A percentile compares a stretch with the other conserved stretches of the same genome.
Evolutionary conservation across 2,329 filamentous ascomycete genomes (phyloP).

Genomic region (Colletotrichum australisinense): DNA sequence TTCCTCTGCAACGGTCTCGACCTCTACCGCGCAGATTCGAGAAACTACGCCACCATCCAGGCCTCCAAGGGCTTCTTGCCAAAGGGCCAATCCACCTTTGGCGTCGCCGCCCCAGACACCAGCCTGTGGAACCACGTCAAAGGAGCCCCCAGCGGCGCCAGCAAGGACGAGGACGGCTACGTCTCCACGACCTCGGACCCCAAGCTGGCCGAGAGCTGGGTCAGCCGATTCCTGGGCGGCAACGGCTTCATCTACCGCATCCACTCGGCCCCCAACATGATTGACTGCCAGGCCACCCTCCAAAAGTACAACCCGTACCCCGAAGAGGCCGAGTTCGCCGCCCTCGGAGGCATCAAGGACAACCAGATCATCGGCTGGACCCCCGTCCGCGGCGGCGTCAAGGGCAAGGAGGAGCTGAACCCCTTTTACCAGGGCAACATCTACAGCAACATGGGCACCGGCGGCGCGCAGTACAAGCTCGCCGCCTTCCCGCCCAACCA

Average conservation of each 20-base stretch:
- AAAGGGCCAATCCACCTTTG: neutral
- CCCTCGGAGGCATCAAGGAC: slow-evolving; percentile 1
- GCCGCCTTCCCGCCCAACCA: slow-evolving; percentile 3
- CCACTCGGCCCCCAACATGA: slow-evolving; percentile 10
- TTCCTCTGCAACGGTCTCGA: neutral
- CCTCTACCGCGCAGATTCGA: neutral
- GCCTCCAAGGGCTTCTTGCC: neutral
- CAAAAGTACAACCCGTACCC: neutral
- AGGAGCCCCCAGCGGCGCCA: neutral
- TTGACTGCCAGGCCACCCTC: slow-evolving; percentile 10
- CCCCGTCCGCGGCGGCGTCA: neutral
- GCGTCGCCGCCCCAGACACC: neutral
- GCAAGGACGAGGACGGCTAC: neutral
- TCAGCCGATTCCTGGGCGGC: neutral
- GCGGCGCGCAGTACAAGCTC: neutral
- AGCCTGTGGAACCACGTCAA: neutral
- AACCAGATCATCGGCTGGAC: slow-evolving; percentile 16
- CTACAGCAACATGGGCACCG: slow-evolving; percentile 5
- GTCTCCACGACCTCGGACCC: neutral
- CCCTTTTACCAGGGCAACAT: neutral
- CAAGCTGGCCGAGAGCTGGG: neutral
- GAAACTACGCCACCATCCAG: neutral
- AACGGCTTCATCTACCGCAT: slow-evolving; percentile 14
- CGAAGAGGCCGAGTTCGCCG: neutral
- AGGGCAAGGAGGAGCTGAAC: neutral